Evolutionary conservation across 768 basidiomycete species (phyloP).

Genomic region (Mycena epipterygia): DNA sequence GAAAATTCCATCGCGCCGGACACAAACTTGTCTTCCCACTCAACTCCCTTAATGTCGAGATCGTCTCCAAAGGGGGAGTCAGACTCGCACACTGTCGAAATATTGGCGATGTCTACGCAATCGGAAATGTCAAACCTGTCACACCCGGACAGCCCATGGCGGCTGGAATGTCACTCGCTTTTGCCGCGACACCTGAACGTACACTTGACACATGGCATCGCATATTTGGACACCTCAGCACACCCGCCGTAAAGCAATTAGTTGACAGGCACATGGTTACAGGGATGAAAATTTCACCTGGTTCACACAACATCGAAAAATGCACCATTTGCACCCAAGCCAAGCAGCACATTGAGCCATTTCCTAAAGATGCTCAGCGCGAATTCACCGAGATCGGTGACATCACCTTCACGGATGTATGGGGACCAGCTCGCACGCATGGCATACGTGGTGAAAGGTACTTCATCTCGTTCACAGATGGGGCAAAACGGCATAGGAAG

Average conservation of each 20-base stretch:
- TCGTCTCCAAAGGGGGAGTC: background rate
- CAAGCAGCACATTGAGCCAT: slow-evolving; percentile 36
- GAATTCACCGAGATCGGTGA: slow-evolving; percentile 35
- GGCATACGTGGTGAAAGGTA: slow-evolving; percentile 26
- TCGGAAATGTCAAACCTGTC: slow-evolving; percentile 12
- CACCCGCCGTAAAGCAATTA: slow-evolving; percentile 33
- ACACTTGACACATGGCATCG: slow-evolving; percentile 37
- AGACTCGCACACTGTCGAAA: slow-evolving; percentile 10
- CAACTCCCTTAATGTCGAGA: slow-evolving; percentile 11
- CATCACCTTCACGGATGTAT: slow-evolving; percentile 34
- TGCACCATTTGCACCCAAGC: slow-evolving; percentile 41
- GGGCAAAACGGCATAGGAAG: slow-evolving; percentile 9
- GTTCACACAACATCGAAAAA: slow-evolving; percentile 17
- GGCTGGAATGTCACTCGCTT: background rate
- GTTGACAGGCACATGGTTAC: slow-evolving; percentile 35
- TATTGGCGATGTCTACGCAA: slow-evolving; percentile 15
- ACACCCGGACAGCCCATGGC: slow-evolving; percentile 19
- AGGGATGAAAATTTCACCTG: slow-evolving; percentile 34
- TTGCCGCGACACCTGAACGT: slow-evolving; percentile 1
- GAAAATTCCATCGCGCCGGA: slow-evolving; percentile 21
- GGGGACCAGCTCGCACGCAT: slow-evolving; percentile 30
- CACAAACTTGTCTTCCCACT: background rate
- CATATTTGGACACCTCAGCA: slow-evolving; percentile 38
- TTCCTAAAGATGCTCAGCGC: slow-evolving; percentile 38
- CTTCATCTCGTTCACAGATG: slow-evolving; percentile 30